Evolutionary conservation across 768 basidiomycete genomes (phyloP).

Genomic region (Basidioascus undulatus): DNA sequence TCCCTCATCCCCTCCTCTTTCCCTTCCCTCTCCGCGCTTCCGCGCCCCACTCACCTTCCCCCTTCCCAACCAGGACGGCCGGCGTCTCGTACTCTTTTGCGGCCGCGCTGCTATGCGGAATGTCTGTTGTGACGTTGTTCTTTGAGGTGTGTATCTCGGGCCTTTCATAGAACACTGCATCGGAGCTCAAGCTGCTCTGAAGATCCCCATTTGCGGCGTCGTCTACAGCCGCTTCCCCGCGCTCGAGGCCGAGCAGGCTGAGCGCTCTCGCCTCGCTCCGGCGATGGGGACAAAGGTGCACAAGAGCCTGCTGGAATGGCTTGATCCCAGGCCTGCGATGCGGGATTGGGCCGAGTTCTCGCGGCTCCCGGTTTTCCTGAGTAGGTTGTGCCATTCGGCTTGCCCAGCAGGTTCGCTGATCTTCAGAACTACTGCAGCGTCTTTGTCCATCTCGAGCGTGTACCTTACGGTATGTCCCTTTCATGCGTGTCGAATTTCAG

Average conservation of each 20-base stretch:
- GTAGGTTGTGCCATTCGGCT: too few species aligned
- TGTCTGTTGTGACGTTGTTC: slow-evolving; percentile 18
- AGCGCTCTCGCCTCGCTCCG: too few species aligned
- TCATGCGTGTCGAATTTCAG: too few species aligned
- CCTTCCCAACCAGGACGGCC: too few species aligned
- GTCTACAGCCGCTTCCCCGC: slow-evolving; percentile 21
- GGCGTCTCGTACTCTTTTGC: slow-evolving; percentile 12
- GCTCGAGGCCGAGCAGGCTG: too few species aligned
- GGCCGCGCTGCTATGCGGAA: slow-evolving; percentile 11
- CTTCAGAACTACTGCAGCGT: slow-evolving; percentile 21
- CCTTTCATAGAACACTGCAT: background rate
- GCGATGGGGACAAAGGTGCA: too few species aligned
- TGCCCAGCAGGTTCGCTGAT: slow-evolving; percentile 22
- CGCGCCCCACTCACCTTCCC: too few species aligned
- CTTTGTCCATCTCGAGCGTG: background rate
- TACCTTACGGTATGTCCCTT: background rate
- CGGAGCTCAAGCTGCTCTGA: slow-evolving; percentile 9
- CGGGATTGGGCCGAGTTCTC: slow-evolving; percentile 21
- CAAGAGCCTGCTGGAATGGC: too few species aligned
- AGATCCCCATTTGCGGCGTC: too few species aligned
- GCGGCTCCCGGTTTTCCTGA: slow-evolving; percentile 20
- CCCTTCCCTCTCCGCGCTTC: too few species aligned
- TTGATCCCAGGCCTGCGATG: too few species aligned
- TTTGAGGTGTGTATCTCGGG: slow-evolving; percentile 20
- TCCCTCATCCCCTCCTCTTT: too few species aligned